Evolutionary conservation across 2,329 filamentous ascomycete genomes (phyloP).

Genomic region (Orbilia ellipsospora): DNA sequence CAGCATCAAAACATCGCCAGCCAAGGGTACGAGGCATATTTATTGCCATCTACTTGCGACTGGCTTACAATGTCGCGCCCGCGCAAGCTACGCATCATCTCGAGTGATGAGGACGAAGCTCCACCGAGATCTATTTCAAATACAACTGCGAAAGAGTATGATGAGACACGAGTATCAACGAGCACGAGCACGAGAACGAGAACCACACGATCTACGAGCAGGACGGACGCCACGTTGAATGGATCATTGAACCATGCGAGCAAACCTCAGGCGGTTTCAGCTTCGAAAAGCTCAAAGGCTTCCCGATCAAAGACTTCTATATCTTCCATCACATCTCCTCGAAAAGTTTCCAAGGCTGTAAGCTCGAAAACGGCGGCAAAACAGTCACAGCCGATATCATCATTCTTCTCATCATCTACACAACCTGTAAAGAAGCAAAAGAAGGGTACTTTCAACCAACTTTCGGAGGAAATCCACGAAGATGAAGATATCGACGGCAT

Average conservation of each 20-base stretch:
- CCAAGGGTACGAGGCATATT: background rate
- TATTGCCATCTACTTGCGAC: background rate
- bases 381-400: constrained; percentile 37
- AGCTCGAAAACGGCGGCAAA: constrained; percentile 17
- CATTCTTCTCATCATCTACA: constrained; percentile 42
- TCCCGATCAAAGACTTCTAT: constrained; percentile 25
- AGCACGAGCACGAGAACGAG: constrained; percentile 44
- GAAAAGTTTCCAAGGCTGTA: constrained; percentile 25
- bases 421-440: constrained; percentile 40
- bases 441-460: constrained; percentile 13
- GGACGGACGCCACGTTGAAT: constrained; percentile 7
- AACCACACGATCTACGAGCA: constrained; percentile 33
- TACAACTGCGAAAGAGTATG: constrained; percentile 4
- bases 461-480: constrained; percentile 40
- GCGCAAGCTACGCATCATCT: constrained; percentile 52
- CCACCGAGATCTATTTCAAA: constrained; percentile 9
- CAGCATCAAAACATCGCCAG: too few relatives aligned
- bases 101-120: constrained; percentile 48
- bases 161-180: constrained; percentile 9
- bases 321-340: constrained; percentile 27
- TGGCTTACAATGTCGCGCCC: constrained; percentile 46
- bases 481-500: constrained; percentile 48
- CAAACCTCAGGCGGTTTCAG: background rate
- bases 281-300: constrained; percentile 10
- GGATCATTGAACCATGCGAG: constrained; percentile 13